Base-by-base conservation (phyloP, 495 filamentous ascomycete species). In the Lineolata rhizophorae region DNA sequence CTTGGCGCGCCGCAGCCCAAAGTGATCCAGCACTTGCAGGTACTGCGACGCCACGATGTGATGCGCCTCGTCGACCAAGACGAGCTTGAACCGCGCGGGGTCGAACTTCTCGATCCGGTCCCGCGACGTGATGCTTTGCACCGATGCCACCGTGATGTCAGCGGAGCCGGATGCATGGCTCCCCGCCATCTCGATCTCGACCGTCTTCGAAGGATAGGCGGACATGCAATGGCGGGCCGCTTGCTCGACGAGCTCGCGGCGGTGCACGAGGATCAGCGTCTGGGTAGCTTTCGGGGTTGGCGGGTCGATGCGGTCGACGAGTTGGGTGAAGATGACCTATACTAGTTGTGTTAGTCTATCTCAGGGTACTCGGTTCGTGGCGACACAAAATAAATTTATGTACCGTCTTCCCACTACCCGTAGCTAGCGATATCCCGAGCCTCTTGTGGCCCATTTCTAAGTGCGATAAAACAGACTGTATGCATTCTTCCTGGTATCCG, bases 61-160 rank as follows among this genome's bases (percentile, higher is more conserved):
- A 53, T 99, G 87, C n/a, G 82, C 85, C 48, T 99, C 87, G 43
- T 99, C 87, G 4, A 99, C 85, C 10, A 99, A 61, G 2, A 99
- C 53, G 0, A 99, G 66, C 49, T 99, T 99, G 60, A 85, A 94
- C 14, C 53, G 52, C 1, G 37, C 50, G 0, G 83, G 77, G 36
- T 93, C 70, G 43, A 82, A 95, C 40, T 91, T 94, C 20, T 43
- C 30, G 10, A 94, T 61, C 18, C 87, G 64, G 29, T 82, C 70
- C 11, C 64, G 60, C 2, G 74, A 83, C 0, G 58, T 63, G 27
- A 99, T 66, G 38, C 76, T 90, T 40, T 72, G 67, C 19, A 95
- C 58, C 3, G 82, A 92, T n/a, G 85, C 90, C 32, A 95, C 62
- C 8, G 85, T 93, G 41, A 99, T 92, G 49, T 95, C 87, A 21